Evolutionary conservation across 768 basidiomycete species (phyloP), one percentile per base, ranked within the genome.

Genomic region (Rickenella mellea): DNA sequence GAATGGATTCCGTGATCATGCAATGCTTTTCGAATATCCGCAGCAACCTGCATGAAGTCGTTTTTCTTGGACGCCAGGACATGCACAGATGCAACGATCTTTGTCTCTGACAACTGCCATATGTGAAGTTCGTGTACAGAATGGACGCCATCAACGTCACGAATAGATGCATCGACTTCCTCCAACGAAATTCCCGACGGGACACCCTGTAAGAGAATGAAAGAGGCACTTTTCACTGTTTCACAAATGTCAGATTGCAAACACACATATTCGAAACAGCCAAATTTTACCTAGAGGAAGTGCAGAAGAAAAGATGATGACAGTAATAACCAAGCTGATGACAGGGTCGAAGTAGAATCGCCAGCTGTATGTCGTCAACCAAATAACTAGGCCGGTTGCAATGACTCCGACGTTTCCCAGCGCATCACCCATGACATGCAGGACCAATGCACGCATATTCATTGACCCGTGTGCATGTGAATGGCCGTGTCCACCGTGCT

Each of bases 351-450:
- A 91, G 65, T 92, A 96, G 55, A 79, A 86, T 57, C 85, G 90
- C 73, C 76, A 92, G 51, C 66, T 62, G 80, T 87, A 93, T 20
- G 76, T 65, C 1, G 84, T 82, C 44, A 86, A 73, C 92, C 90
- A 93, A 55, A 99, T 96, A 56, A 98, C 68, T 9, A 98, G 75
- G 43, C 96, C 96, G 4, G 93, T 89, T 27, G 83, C 80, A 46
- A 99, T 96, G 48, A 99, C 96, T 40, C 96, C 96, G 47, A 98
- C 87, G 60, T 99, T 98, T 39, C 96, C 96, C 20, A 99, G 74
- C 42, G 94, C 94, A 66, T 99, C 94, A 26, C 94, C 94, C 33
- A 99, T 61, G 28, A 98, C 96, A 60, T 99, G 96, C 22, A 99
- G 64, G 25, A 98, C 69, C 1, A 99, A 71, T 24, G 92, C 96